These are phyloP conservation scores for Cercospora sojina DNA, from an alignment of 2,329 filamentous ascomycete genomes.

Conservation along the genomic window DNA sequence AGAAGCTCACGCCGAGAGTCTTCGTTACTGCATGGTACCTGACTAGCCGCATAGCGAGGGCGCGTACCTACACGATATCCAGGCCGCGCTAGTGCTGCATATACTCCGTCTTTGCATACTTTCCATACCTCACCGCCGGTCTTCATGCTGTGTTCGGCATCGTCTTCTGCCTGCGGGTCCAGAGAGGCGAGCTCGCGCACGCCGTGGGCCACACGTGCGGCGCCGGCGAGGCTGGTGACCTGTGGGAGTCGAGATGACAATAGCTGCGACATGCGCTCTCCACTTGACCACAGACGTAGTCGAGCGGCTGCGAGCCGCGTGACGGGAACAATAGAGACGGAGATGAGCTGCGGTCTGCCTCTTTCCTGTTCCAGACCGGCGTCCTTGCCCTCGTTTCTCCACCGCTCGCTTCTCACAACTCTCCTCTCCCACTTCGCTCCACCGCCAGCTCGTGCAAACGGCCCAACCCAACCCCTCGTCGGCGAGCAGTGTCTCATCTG, in stretches of 20 bases:
- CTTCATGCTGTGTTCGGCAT: not conserved
- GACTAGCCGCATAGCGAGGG: not conserved
- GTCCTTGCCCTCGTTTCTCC: not conserved
- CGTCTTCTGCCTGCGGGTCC: not conserved
- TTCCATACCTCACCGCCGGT: not conserved
- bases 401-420: not conserved
- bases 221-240: not conserved
- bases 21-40: not conserved
- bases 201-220: not conserved
- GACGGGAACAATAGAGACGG: not conserved
- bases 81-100: not conserved
- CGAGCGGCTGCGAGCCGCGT: conserved; percentile 5
- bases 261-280: conserved; percentile 5
- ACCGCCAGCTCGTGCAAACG: not conserved
- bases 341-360: conserved; percentile 5
- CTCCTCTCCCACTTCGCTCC: not conserved
- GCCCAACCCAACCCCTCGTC: not conserved
- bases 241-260: not conserved
- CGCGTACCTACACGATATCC: not conserved
- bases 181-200: not conserved
- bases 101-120: not conserved
- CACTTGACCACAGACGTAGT: conserved; percentile 7
- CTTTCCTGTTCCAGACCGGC: not conserved
- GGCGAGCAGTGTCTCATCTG: not conserved
- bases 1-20: not conserved